Conservation (phyloP, 1,284 basidiomycete genomes). For the Flammula alnicola region DNA sequence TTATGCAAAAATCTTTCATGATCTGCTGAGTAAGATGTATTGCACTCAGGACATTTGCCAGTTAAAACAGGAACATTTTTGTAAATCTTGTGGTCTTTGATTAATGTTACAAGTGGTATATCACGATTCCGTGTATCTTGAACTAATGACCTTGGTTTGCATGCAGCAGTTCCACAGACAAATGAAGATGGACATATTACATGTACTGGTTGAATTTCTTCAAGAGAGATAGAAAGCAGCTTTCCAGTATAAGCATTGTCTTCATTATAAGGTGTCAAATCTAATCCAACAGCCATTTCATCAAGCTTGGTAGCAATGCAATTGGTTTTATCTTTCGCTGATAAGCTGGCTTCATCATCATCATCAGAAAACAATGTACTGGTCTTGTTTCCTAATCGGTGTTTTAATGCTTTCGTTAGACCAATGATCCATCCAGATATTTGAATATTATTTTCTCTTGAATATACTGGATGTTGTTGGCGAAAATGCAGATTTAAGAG, state of each 20-base stretch:
- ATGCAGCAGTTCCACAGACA: neutral
- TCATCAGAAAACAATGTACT: neutral
- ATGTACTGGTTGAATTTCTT: constrained; percentile 1
- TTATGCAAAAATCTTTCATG: constrained; percentile 18
- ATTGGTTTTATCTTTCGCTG: neutral
- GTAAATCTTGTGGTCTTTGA: constrained; percentile 19
- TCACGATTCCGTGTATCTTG: constrained; percentile 15
- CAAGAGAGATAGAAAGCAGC: neutral
- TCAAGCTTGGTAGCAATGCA: neutral
- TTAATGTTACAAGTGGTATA: constrained; percentile 22
- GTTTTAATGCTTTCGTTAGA: constrained; percentile 4
- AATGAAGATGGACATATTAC: constrained; percentile 4
- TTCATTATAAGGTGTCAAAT: neutral
- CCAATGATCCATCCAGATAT: constrained; percentile 15
- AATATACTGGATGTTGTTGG: constrained; percentile 7
- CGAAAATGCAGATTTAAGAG: too few relatives aligned
- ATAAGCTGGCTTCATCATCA: neutral
- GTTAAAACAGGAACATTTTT: constrained; percentile 20
- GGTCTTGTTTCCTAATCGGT: constrained; percentile 1
- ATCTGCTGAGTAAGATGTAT: constrained; percentile 25
- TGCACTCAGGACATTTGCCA: constrained; percentile 22
- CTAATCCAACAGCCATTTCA: neutral
- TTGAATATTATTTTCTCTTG: constrained; percentile 1
- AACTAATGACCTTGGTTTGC: constrained; percentile 5
- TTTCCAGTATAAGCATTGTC: neutral